A percentile compares a stretch with the other conserved stretches of the same genome.
Evolutionary conservation across 208 protist genomes (phyloP).

Genomic region (Jaenimonas drosophilae): DNA sequence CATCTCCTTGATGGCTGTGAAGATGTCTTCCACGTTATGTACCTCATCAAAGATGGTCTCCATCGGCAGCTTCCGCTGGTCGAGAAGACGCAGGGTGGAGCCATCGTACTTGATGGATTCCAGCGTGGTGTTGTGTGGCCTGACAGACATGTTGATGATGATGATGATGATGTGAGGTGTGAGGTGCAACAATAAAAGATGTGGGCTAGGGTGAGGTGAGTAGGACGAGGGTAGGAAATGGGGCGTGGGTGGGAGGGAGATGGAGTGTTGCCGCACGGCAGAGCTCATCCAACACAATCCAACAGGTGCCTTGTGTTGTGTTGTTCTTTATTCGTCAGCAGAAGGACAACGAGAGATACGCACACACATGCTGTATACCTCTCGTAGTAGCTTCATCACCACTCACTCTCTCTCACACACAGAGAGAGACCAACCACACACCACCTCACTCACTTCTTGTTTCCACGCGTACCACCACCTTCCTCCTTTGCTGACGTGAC

Average conservation of each 20-base stretch:
- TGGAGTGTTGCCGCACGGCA: no score
- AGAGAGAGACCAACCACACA: not conserved
- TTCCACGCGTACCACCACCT: not conserved
- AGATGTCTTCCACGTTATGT: constrained; percentile 77
- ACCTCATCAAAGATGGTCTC: constrained; percentile 78
- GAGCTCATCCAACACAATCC: no score
- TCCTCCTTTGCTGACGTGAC: constrained; percentile 58
- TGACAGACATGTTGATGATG: not conserved
- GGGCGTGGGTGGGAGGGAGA: no score
- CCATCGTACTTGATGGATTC: constrained; percentile 77
- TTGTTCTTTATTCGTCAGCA: not conserved
- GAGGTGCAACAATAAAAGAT: no score
- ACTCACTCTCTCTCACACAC: not conserved
- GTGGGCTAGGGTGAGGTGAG: no score
- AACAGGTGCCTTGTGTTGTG: not conserved
- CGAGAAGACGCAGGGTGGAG: constrained; percentile 54
- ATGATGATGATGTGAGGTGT: no score
- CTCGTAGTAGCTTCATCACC: no score
- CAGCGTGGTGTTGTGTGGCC: constrained; percentile 39
- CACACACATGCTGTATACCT: no score
- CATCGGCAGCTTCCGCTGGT: constrained; percentile 79
- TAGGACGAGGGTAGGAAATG: no score
- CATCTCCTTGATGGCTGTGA: constrained; percentile 88
- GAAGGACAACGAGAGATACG: no score
- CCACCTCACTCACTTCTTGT: constrained; percentile 1